Evolutionary conservation across 2,329 filamentous ascomycete genomes (phyloP).

Genomic region (Verticillium alfalfae): DNA sequence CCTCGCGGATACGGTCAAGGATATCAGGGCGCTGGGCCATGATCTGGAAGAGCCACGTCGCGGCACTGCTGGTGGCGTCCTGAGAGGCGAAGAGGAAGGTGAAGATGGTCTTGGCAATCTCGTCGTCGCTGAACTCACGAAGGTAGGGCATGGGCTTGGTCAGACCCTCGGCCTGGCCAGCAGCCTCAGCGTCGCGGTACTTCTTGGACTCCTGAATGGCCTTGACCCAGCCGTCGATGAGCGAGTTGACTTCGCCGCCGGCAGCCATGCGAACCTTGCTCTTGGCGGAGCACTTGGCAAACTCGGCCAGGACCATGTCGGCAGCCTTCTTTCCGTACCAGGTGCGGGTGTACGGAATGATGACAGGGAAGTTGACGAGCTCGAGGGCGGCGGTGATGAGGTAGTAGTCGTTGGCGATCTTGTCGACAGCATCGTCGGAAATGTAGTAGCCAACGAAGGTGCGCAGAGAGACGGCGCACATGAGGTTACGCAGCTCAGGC

Average conservation of each 20-base stretch:
- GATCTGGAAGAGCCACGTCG: conserved; percentile 92
- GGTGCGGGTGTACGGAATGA: conserved; percentile 88
- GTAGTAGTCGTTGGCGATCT: conserved; percentile 95
- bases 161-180: conserved; percentile 61
- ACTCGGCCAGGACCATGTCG: conserved; percentile 86
- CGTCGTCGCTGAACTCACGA: conserved; percentile 81
- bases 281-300: conserved; percentile 87
- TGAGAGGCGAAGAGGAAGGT: conserved; percentile 97
- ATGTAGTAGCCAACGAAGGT: conserved; percentile 98
- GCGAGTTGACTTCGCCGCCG: conserved; percentile 81
- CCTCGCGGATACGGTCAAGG: conserved; percentile 82
- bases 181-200: conserved; percentile 73
- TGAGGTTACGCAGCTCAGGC: conserved; percentile 86
- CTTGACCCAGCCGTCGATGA: conserved; percentile 93
- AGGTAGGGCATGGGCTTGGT: conserved; percentile 81
- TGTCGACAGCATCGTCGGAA: conserved; percentile 82
- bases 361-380: conserved; percentile 97
- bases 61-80: conserved; percentile 90
- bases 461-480: conserved; percentile 89
- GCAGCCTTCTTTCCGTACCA: conserved; percentile 97
- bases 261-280: conserved; percentile 87
- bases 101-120: conserved; percentile 90
- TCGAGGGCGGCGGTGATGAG: conserved; percentile 92
- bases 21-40: conserved; percentile 92
- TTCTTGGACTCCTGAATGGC: conserved; percentile 78